Base-by-base conservation (phyloP, 306 rosid species). In the Gynostemma pentaphyllum region DNA sequence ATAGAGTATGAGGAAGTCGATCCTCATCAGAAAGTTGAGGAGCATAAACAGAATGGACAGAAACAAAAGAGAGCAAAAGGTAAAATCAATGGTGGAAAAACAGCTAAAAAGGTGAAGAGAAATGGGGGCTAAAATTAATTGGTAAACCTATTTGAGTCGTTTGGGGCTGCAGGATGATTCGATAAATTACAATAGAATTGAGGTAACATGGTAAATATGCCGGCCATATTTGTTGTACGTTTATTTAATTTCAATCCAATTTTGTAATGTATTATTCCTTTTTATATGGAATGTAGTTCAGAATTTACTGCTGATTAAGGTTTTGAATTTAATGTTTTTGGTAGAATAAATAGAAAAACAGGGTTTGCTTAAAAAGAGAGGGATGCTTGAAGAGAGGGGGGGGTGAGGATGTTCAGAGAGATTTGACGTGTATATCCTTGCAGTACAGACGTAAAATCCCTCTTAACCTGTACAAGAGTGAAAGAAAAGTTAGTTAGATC, bases 1-100 rank as follows among this genome's bases (percentile, higher is more conserved):
- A 63, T 92, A 10, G 82, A 74, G 78, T 82, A 62, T 56, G 72
- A 76, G 78, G 95, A 89, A 67, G 90, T 87, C 68, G 75, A 92
- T 70, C 82, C 85, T 67, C 80, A 77, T 44, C 87, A 73, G 62
- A 82, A 75, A 29, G 19, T 23, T 2, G 84, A 70, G 70, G 80
- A 68, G 42, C 70, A 39, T 32, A 81, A 32, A 44, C 51, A 51
- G n/a, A 59, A 64, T n/a, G 87, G 73, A 67, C 80, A 54, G 69
- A 86, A 84, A 57, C 78, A 69, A 28, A 73, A 74, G 70, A 39
- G 23, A 61, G 78, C 67, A 52, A 75, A 53, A 66, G 59, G 52
- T 49, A 80, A 75, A 76, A 75, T 53, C 70, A 66, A 51, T 9
- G 66, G 69, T 5, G 72, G 69, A 60, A 79, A 69, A 67, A 28